Conservation (phyloP, 176 grass and related monocot genomes). For the Thalia dealbata region DNA sequence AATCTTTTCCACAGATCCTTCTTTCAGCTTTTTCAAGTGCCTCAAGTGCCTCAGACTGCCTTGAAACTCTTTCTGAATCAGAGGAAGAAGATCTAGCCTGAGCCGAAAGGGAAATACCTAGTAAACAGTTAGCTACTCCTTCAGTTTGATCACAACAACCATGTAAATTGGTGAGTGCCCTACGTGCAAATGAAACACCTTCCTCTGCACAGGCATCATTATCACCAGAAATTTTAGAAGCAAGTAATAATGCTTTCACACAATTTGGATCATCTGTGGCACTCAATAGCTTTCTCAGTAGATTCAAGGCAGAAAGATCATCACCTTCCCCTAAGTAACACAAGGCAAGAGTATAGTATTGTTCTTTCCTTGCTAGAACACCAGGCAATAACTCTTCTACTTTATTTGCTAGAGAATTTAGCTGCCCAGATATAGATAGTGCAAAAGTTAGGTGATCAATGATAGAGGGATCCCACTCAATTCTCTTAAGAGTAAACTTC, state of each 20-base stretch:
- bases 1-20: slow-evolving; percentile 44
- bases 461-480: slow-evolving; percentile 62
- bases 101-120: slow-evolving; percentile 62
- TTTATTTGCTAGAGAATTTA: slow-evolving; percentile 47
- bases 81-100: slow-evolving; percentile 61
- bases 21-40: slow-evolving; percentile 58
- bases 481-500: slow-evolving; percentile 65
- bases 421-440: slow-evolving; percentile 58
- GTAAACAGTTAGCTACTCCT: slow-evolving; percentile 48
- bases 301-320: slow-evolving; percentile 52
- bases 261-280: slow-evolving; percentile 54
- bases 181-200: slow-evolving; percentile 56
- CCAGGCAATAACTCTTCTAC: slow-evolving; percentile 73
- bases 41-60: slow-evolving; percentile 64
- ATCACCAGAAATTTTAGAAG: slow-evolving; percentile 60
- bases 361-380: slow-evolving; percentile 54
- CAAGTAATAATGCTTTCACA: slow-evolving; percentile 64
- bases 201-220: slow-evolving; percentile 40
- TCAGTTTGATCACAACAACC: slow-evolving; percentile 38
- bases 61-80: slow-evolving; percentile 60
- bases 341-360: slow-evolving; percentile 69
- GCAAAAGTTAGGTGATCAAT: slow-evolving; percentile 83
- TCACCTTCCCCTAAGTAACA: slow-evolving; percentile 85
- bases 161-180: slow-evolving; percentile 41
- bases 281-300: slow-evolving; percentile 57